Conservation (phyloP, 495 filamentous ascomycete species). For the Podospora comata region DNA sequence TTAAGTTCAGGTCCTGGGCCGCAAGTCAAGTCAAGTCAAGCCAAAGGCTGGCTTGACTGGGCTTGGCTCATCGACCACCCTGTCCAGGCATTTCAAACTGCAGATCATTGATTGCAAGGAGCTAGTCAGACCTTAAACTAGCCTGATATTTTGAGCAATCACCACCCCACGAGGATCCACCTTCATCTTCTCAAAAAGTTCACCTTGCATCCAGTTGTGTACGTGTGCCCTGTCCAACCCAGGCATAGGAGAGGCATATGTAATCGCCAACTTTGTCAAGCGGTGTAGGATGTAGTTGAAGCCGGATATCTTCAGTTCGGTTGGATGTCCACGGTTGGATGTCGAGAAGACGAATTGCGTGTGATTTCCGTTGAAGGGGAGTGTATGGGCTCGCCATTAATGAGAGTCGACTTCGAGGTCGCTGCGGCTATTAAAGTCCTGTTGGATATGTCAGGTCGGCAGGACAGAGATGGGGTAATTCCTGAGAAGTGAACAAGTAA, state of each 20-base stretch:
- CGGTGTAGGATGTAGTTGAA: not conserved
- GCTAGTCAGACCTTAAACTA: not conserved
- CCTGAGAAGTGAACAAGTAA: not conserved
- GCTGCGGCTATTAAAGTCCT: not conserved
- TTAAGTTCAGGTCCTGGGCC: too few relatives aligned
- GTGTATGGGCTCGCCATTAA: not conserved
- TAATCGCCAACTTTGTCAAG: not conserved
- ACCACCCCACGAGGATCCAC: not conserved
- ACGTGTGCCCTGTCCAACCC: conserved; percentile 10
- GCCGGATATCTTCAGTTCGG: not conserved
- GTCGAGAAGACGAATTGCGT: conserved; percentile 8
- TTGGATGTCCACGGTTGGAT: not conserved
- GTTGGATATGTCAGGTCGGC: too few relatives aligned
- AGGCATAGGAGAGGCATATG: conserved; percentile 9
- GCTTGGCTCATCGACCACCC: too few relatives aligned
- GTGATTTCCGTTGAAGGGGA: not conserved
- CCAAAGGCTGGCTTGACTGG: too few relatives aligned
- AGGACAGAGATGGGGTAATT: too few relatives aligned
- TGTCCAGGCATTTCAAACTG: too few relatives aligned
- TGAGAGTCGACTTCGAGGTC: not conserved
- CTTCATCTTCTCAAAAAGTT: not conserved
- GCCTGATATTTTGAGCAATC: not conserved
- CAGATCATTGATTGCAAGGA: too few relatives aligned
- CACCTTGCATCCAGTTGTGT: conserved; percentile 6
- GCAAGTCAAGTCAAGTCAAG: too few relatives aligned